A percentile compares a stretch with the other conserved stretches of the same genome.
Conservation (phyloP, 495 filamentous ascomycete species). For the Xylaria scruposa region DNA sequence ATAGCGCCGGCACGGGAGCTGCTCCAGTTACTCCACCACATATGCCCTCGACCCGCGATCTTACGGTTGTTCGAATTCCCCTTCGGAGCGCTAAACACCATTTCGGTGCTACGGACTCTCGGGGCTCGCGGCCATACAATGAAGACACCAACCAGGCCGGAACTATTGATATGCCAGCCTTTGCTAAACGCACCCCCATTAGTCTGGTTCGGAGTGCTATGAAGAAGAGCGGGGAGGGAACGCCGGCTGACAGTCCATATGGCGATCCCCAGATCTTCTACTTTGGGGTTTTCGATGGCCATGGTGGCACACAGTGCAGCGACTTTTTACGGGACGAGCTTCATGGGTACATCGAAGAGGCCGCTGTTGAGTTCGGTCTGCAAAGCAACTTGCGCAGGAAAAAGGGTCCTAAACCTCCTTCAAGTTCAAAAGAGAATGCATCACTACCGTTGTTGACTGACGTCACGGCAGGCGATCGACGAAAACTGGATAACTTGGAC, state of each 20-base stretch:
- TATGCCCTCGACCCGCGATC: slow-evolving; percentile 69
- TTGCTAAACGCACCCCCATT: slow-evolving; percentile 80
- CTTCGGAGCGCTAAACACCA: slow-evolving; percentile 94
- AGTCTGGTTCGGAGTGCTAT: slow-evolving; percentile 62
- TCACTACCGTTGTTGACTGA: slow-evolving; percentile 25
- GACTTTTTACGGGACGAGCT: slow-evolving; percentile 82
- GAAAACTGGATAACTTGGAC: slow-evolving; percentile 43
- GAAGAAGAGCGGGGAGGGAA: slow-evolving; percentile 58
- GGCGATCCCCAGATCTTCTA: slow-evolving; percentile 97
- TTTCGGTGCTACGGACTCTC: slow-evolving; percentile 79
- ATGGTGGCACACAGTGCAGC: slow-evolving; percentile 90
- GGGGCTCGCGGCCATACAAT: slow-evolving; percentile 84
- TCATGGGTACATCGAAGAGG: slow-evolving; percentile 87
- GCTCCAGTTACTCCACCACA: slow-evolving; percentile 62
- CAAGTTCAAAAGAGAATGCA: slow-evolving; percentile 9
- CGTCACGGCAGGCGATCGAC: slow-evolving; percentile 29
- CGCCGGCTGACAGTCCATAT: slow-evolving; percentile 72
- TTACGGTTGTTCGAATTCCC: slow-evolving; percentile 98
- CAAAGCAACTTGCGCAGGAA: slow-evolving; percentile 66
- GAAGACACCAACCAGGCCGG: slow-evolving; percentile 96
- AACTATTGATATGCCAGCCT: slow-evolving; percentile 89
- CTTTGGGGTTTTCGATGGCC: slow-evolving; percentile 95
- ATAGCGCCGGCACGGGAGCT: slow-evolving; percentile 61
- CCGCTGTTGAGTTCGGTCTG: slow-evolving; percentile 74
- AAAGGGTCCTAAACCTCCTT: slow-evolving; percentile 11